phyloP scores from a whole-genome alignment of 371 early-diverging fungal genomes.

The Mortierella sp. region DNA sequence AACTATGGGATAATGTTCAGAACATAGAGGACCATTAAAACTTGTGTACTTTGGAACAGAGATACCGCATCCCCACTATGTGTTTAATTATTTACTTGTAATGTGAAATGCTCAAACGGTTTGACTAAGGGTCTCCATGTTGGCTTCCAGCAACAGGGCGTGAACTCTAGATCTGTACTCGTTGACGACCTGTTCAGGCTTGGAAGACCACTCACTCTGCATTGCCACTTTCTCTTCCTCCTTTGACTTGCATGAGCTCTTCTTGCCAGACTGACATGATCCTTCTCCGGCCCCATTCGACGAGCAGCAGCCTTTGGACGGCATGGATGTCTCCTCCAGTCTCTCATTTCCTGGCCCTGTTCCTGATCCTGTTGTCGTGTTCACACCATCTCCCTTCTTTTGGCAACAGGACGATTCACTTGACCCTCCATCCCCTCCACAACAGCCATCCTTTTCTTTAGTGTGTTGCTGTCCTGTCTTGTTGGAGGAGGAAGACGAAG shows the following conservation, averaged over 20 bases:
- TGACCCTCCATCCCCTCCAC: not conserved
- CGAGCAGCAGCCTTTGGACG: constrained; percentile 15
- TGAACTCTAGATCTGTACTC: constrained; percentile 28
- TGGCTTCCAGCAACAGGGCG: constrained; percentile 30
- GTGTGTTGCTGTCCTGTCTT: not conserved
- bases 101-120: not conserved
- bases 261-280: constrained; percentile 9
- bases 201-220: constrained; percentile 19
- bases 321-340: not conserved
- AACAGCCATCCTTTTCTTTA: not conserved
- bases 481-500: not conserved
- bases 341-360: no score
- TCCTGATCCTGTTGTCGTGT: not conserved
- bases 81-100: not conserved
- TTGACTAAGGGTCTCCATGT: constrained; percentile 23
- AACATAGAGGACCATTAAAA: not conserved
- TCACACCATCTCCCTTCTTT: not conserved
- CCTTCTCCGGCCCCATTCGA: constrained; percentile 13
- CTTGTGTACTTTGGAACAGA: not conserved
- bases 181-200: constrained; percentile 36
- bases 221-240: not conserved
- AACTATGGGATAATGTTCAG: not conserved
- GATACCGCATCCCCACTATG: not conserved
- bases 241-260: not conserved
- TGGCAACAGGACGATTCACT: not conserved